Evolutionary conservation across 768 basidiomycete genomes (phyloP).

Genomic region (Leccinum boreale): DNA sequence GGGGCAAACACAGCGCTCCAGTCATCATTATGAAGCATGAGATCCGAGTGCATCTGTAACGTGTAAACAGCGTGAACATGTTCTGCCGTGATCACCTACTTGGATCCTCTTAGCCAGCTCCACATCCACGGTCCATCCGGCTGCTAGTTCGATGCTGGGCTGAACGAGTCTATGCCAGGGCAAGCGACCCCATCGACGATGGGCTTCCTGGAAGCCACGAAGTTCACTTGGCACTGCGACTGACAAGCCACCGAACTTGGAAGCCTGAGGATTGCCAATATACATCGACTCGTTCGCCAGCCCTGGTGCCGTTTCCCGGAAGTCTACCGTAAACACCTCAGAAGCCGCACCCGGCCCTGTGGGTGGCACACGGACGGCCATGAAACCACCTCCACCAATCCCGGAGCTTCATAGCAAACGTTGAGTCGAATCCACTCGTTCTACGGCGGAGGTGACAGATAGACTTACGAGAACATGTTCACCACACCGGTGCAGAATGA

Average conservation of each 20-base stretch:
- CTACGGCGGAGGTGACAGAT: background rate
- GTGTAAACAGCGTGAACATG: background rate
- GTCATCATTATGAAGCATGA: slow-evolving; percentile 66
- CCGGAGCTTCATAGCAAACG: slow-evolving; percentile 50
- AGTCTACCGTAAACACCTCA: slow-evolving; percentile 75
- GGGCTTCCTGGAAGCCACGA: slow-evolving; percentile 80
- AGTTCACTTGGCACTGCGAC: slow-evolving; percentile 93
- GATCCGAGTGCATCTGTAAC: slow-evolving; percentile 40
- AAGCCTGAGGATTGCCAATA: slow-evolving; percentile 44
- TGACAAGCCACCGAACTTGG: slow-evolving; percentile 75
- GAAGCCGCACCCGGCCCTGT: slow-evolving; percentile 39
- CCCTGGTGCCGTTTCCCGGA: slow-evolving; percentile 82
- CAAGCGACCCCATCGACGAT: slow-evolving; percentile 76
- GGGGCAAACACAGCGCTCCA: slow-evolving; percentile 87
- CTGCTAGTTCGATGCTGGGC: slow-evolving; percentile 72
- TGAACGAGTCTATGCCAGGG: slow-evolving; percentile 76
- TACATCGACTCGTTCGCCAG: slow-evolving; percentile 79
- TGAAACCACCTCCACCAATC: slow-evolving; percentile 86
- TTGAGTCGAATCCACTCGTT: background rate
- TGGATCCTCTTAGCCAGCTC: slow-evolving; percentile 76
- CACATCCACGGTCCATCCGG: slow-evolving; percentile 72
- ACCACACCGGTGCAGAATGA: slow-evolving; percentile 79
- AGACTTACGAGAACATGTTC: slow-evolving; percentile 84
- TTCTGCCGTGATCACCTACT: slow-evolving; percentile 36
- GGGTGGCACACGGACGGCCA: slow-evolving; percentile 77